Evolutionary conservation across 2,329 filamentous ascomycete genomes (phyloP).

Genomic region (Gnomoniopsis sp.): DNA sequence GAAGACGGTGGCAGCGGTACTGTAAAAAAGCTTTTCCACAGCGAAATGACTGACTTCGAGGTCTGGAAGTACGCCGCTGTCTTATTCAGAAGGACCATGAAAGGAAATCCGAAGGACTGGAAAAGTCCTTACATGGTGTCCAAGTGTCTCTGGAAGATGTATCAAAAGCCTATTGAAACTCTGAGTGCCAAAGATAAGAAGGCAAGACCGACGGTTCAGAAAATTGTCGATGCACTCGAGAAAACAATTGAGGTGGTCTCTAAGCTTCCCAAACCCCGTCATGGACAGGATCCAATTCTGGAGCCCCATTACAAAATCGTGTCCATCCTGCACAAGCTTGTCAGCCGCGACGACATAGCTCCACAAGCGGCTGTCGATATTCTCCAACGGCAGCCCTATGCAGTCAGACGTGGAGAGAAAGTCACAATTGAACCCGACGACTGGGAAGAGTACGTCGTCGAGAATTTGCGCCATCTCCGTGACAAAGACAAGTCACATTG

Average conservation of each 20-base stretch:
- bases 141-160: slow-evolving; percentile 64
- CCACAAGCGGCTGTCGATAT: slow-evolving; percentile 48
- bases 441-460: slow-evolving; percentile 54
- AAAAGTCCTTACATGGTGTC: slow-evolving; percentile 59
- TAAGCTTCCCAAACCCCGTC: slow-evolving; percentile 50
- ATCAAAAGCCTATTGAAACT: slow-evolving; percentile 42
- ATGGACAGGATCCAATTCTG: slow-evolving; percentile 70
- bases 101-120: slow-evolving; percentile 53
- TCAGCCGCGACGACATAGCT: slow-evolving; percentile 49
- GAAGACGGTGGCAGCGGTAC: slow-evolving; percentile 47
- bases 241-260: slow-evolving; percentile 48
- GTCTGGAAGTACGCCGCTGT: slow-evolving; percentile 59
- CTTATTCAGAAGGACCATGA: slow-evolving; percentile 54
- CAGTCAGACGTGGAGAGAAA: slow-evolving; percentile 44
- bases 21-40: slow-evolving; percentile 49
- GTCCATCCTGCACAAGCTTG: slow-evolving; percentile 77
- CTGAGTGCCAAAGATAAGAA: slow-evolving; percentile 41
- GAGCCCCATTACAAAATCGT: slow-evolving; percentile 93
- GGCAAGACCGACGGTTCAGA: slow-evolving; percentile 35
- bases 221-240: slow-evolving; percentile 48
- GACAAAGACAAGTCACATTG: slow-evolving; percentile 89
- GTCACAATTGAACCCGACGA: slow-evolving; percentile 59
- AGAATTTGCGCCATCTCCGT: slow-evolving; percentile 47
- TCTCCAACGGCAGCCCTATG: slow-evolving; percentile 55
- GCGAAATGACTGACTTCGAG: slow-evolving; percentile 56